Evolutionary conservation across 2,329 filamentous ascomycete genomes (phyloP).

Genomic region (Davidsoniella australis): DNA sequence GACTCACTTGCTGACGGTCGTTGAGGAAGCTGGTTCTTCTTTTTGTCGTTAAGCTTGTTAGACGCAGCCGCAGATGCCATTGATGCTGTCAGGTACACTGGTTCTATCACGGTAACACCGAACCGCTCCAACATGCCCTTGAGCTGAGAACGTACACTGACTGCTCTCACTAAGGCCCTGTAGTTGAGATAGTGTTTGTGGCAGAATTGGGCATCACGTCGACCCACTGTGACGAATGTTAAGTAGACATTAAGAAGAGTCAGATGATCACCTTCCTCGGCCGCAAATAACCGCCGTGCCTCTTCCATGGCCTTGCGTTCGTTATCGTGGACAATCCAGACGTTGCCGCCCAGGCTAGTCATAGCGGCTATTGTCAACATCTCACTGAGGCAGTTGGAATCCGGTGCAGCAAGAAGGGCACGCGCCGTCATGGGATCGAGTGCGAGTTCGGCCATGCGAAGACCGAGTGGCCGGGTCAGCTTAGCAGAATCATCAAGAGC

Average conservation of each 20-base stretch:
- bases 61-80: constrained; percentile 14
- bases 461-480: constrained; percentile 73
- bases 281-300: constrained; percentile 66
- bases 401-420: constrained; percentile 56
- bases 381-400: constrained; percentile 66
- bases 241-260: constrained; percentile 90
- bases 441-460: constrained; percentile 81
- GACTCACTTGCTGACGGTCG: constrained; percentile 15
- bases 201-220: constrained; percentile 73
- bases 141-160: constrained; percentile 74
- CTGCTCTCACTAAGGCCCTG: constrained; percentile 64
- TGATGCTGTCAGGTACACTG: constrained; percentile 20
- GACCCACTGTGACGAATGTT: constrained; percentile 66
- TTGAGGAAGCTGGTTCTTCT: neutral
- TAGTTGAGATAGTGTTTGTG: constrained; percentile 76
- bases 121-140: constrained; percentile 78
- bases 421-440: constrained; percentile 94
- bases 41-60: neutral
- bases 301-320: constrained; percentile 61
- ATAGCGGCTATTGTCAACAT: constrained; percentile 87
- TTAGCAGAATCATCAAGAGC: constrained; percentile 82
- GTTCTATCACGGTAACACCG: constrained; percentile 52
- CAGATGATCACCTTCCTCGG: constrained; percentile 83
- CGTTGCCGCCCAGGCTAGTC: constrained; percentile 53
- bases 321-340: constrained; percentile 69